Base-by-base conservation (phyloP, 192 early-diverging fungal genomes). In the Diversispora epigaea region DNA sequence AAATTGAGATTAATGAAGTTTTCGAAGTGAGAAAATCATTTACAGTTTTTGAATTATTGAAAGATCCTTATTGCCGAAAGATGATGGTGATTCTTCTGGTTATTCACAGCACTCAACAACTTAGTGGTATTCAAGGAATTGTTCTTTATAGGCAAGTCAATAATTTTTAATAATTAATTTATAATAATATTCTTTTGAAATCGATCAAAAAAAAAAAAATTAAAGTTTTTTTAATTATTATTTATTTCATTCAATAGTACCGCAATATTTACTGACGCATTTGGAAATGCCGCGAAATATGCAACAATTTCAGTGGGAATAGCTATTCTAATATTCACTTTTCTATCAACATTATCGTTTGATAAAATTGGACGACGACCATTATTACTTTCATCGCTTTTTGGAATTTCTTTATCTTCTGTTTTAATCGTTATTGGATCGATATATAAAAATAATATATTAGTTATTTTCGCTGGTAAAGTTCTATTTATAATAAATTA, bases 101-200 rank as follows among this genome's bases (percentile, higher is more conserved):
- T 4, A 69, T 94, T 10, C 92, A 93, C 80, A 82, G 91, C 21
- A 79, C 87, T 71, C 94, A 96, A 79, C 94, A 96, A 81, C 84
- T 94, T 22, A 88, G 87, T 52, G 94, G 93, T 60, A 94, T 96
- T 78, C 94, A 93, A 78, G 93, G 90, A 12, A 87, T 94, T 50
- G 91, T 93, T 71, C 93, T 91, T 81, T 96, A 94, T 78, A 91
- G 63, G 63, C 44, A 65, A 61, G 12, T 61, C 1, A 54, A 54
- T 54, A 0, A 54, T 54, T 17, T 54, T 54, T 52, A 17, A 17
- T 54, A n/a, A n/a, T n/a, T n/a, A n/a, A n/a, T n/a, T n/a, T n/a
- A n/a, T n/a, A n/a, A n/a, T n/a, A n/a, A n/a, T n/a, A n/a, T n/a
- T n/a, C n/a, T n/a, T 12, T 17, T 54, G 1, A 54, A 17, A 54